phyloP scores from a whole-genome alignment of 108 stramenopile species.

The Pseudonitzschia delicatissima region DNA sequence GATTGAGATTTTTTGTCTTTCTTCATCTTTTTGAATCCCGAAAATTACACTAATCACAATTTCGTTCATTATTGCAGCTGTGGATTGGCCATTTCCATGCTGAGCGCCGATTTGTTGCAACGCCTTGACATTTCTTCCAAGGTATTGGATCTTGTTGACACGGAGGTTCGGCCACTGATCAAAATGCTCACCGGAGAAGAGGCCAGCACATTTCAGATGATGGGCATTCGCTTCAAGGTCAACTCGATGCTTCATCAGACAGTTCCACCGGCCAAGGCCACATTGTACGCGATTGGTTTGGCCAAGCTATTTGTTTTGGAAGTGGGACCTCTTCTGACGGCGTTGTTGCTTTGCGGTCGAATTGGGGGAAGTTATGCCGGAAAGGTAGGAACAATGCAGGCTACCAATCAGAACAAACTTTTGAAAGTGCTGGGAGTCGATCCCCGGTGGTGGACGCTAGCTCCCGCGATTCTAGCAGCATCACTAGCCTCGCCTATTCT shows the following conservation, averaged over 20 bases:
- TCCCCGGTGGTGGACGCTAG: conserved; percentile 61
- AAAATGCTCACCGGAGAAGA: conserved; percentile 72
- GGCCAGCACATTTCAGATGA: conserved; percentile 48
- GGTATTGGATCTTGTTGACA: conserved; percentile 62
- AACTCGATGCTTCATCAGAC: conserved; percentile 49
- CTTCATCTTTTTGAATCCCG: too few relatives aligned
- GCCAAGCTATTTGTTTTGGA: conserved; percentile 80
- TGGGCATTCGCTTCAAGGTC: conserved; percentile 73
- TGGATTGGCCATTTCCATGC: conserved; percentile 81
- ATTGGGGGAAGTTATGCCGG: conserved; percentile 82
- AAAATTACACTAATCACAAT: too few relatives aligned
- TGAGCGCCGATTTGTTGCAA: conserved; percentile 61
- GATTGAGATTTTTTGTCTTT: too few relatives aligned
- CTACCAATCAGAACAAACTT: conserved; percentile 74
- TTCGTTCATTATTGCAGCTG: conserved; percentile 5
- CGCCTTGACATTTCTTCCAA: conserved; percentile 64
- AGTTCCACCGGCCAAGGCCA: conserved; percentile 74
- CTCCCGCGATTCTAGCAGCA: conserved; percentile 65
- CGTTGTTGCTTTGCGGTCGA: conserved; percentile 69
- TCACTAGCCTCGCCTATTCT: conserved; percentile 67
- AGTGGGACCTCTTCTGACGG: conserved; percentile 76
- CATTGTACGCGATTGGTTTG: conserved; percentile 75
- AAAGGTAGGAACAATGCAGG: conserved; percentile 77
- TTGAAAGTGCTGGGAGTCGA: conserved; percentile 61
- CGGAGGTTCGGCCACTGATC: conserved; percentile 66